phyloP scores from a whole-genome alignment of 768 basidiomycete genomes.

The Holtermanniella nyarrowii region DNA sequence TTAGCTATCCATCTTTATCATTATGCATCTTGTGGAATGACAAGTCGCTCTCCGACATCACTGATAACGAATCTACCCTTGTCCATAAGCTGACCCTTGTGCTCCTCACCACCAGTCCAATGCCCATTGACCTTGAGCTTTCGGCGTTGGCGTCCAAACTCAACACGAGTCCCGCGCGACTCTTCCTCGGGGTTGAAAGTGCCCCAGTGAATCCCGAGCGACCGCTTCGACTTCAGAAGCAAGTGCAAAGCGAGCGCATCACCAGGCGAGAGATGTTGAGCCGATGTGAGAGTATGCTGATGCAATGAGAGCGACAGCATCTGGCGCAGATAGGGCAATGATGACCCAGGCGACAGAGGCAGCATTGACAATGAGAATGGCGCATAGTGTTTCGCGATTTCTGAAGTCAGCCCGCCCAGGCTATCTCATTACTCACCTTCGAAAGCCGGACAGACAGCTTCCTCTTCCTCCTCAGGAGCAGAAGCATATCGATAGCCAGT shows the following conservation, averaged over 20 bases:
- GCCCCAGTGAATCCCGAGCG: conserved; percentile 33
- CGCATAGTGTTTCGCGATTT: conserved; percentile 32
- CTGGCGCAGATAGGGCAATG: conserved; percentile 36
- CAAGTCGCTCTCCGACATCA: conserved; percentile 28
- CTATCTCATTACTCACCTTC: conserved; percentile 13
- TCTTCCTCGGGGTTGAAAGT: conserved; percentile 33
- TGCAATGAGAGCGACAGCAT: conserved; percentile 37
- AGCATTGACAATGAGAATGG: conserved; percentile 32
- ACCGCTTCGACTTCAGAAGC: conserved; percentile 16
- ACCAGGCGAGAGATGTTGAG: conserved; percentile 26
- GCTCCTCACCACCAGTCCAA: conserved; percentile 13
- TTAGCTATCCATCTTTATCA: background rate
- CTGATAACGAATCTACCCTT: conserved; percentile 21
- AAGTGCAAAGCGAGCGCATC: conserved; percentile 29
- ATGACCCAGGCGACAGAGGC: conserved; percentile 39
- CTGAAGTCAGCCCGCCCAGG: conserved; percentile 8
- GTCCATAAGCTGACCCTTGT: conserved; percentile 2
- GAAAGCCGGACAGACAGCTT: conserved; percentile 39
- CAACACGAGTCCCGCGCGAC: conserved; percentile 27
- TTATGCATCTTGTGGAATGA: conserved; percentile 41
- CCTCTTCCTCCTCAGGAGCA: conserved; percentile 20
- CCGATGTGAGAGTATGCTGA: conserved; percentile 38
- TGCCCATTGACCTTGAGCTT: conserved; percentile 7
- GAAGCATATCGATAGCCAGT: conserved; percentile 40
- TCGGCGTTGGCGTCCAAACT: conserved; percentile 26